Base-by-base conservation (phyloP, 2,329 filamentous ascomycete species). In the Diaporthe sp. region DNA sequence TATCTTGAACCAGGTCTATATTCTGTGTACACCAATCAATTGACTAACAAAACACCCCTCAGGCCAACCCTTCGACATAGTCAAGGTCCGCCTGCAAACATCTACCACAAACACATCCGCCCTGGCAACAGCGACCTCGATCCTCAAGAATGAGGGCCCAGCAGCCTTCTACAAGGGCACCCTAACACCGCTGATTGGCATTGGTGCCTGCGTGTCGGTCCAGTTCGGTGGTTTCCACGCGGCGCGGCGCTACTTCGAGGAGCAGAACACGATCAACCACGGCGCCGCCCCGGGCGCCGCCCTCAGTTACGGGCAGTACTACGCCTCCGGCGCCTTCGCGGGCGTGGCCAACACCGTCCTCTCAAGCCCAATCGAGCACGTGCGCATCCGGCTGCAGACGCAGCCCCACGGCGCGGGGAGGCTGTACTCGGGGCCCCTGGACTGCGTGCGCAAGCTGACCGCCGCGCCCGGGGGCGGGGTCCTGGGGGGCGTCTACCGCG, bases 141-240 rank as follows among this genome's bases (percentile, higher is more conserved):
- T 99, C 86, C 95, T 95, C 86, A 92, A 91, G 81, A 93, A 95
- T 81, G 97, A 99, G 85, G 97, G 97, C 2, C 89, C 95, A 3
- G 86, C 94, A 17, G 97, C 97, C 75, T 99, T 99, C 88, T 99
- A 99, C 91, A 99, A 99, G 86, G 97, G 97, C 81, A 98, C 97
- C 0, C 89, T 99, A 74, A 98, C 97, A 7, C 97, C 97, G 0
- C 89, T 99, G 74, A 91, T 99, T 75, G 97, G 97, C 79, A 98
- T 99, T 82, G 97, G 97, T 80, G 97, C 97, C 79, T 99, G 97
- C 84, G 96, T 97, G 61, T 98, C 95, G n/a, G 94, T 99, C 80
- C 97, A 99, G 88, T 99, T 99, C 84, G 97, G 96, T 78, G 97
- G 94, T 80, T 99, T 98, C 89, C 95, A 98, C 88, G 93, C 94